Base-by-base conservation (phyloP, 495 filamentous ascomycete species). In the Viridothelium virens region DNA sequence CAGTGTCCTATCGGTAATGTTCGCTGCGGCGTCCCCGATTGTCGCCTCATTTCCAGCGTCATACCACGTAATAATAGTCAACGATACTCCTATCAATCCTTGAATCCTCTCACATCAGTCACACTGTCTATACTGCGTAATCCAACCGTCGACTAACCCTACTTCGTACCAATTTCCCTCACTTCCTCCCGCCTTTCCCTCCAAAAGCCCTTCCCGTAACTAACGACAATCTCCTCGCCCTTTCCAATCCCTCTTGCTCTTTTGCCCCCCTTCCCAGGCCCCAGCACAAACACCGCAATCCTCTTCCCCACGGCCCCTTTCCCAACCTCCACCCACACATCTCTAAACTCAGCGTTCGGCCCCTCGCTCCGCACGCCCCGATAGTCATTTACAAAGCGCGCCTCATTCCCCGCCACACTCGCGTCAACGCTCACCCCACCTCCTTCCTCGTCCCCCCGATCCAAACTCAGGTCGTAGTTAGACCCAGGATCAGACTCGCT, bases 311-410 rank as follows among this genome's bases (percentile, higher is more conserved):
- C 61, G 70, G 71, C 37, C 67, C 75, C 70, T 1, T 64, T 76
- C 65, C 67, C 67, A 1, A 74, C 63, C 37, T 76, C 69, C 2
- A 76, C 68, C 65, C 70, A 78, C 37, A 75, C 68, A 41, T 78
- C 84, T 34, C 76, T 76, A 67, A 89, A 89, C 73, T 89, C 86
- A 16, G 83, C 83, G 72, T 88, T 88, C 1, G 85, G 77, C 12
- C 78, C 68, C 38, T 72, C 73, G 36, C 72, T 65, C 74, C 3
- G 25, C 18, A 91, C 79, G 1, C 88, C 87, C 18, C 89, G 80
- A 69, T 88, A 91, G 74, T 91, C 89, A 70, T 91, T 91, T 39
- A 88, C 79, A 73, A 88, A 90, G 10, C 89, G 75, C 2, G 84
- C 87, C 75, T 91, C 89, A 69, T 89, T 91, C 3, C 88, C 88